Conservation (phyloP, 2,329 filamentous ascomycete genomes). For the Fusarium bulbicola region DNA sequence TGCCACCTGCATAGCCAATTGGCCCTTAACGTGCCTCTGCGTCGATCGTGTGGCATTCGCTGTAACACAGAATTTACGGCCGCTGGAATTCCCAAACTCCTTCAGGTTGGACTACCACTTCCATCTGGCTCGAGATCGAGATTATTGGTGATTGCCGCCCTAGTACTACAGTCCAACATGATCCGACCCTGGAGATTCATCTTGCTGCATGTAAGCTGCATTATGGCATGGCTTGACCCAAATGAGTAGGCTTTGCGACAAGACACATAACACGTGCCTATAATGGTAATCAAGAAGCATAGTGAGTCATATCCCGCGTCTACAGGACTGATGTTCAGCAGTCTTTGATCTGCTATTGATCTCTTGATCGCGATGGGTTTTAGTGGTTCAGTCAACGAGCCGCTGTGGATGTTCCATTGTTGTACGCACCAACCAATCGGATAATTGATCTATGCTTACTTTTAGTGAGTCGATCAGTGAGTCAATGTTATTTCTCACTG, state of each 20-base stretch:
- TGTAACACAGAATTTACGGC: no score
- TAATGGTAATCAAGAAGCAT: no score
- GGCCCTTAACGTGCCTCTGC: rapidly evolving
- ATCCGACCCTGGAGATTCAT: no score
- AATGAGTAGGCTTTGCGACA: no score
- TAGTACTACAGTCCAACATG: no score
- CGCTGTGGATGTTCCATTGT: rapidly evolving
- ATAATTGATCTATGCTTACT: neutral
- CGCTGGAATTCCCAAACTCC: no score
- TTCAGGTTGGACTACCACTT: rapidly evolving
- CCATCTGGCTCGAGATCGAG: no score
- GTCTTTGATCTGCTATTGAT: neutral
- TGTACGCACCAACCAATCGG: neutral
- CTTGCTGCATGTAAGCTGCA: no score
- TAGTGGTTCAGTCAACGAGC: neutral
- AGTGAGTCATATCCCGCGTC: neutral
- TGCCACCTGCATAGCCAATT: neutral
- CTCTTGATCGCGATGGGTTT: neutral
- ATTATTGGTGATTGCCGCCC: no score
- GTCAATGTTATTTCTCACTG: neutral
- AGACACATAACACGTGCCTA: no score
- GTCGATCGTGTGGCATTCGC: neutral
- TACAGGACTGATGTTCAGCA: neutral
- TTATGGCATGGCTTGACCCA: no score
- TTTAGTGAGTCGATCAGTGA: neutral